Base-by-base conservation (phyloP, 2,329 filamentous ascomycete species). In the Talaromyces albobiverticillius region DNA sequence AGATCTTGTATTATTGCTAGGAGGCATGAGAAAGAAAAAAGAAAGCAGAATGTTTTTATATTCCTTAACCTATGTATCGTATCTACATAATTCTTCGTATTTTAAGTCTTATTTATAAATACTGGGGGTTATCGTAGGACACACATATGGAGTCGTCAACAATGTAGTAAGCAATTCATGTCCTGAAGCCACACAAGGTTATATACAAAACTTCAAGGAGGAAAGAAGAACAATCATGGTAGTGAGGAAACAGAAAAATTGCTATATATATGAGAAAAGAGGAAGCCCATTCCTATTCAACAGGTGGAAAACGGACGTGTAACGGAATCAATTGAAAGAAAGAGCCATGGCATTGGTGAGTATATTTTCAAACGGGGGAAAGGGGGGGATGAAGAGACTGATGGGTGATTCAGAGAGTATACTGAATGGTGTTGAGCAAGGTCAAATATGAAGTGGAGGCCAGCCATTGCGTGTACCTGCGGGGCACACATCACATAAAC, bases 1-100 rank as follows among this genome's bases (percentile, higher is more conserved):
- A 18, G 46, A 32, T 65, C 63, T 46, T 65, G 59, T 55, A 40
- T 25, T 23, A n/a, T 14, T 23, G 41, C 6, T 45, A 23, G 41
- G 41, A 14, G 20, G 25, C 20, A 45, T 6, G 18, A 45, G 41
- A 45, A 25, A 29, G 38, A 23, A 8, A 7, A 16, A 45, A 29
- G 6, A 16, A 36, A 36, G 13, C 10, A 14, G 13, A 36, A 36
- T 36, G n/a, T 16, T 6, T 16, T 16, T 8, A 10, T 16, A 3
- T 16, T 14, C 16, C 10, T 16, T 14, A 6, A 16, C 16, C 16
- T 38, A 38, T 3, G 2, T 34, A n/a, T 6, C 10, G 6, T 2
- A 4, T 34, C 31, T n/a, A n/a, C 31, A n/a, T n/a, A n/a, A n/a
- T n/a, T n/a, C n/a, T n/a, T n/a, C n/a, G n/a, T n/a, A n/a, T 18